Conservation (phyloP, 306 rosid species). For the Quercus cerris region DNA sequence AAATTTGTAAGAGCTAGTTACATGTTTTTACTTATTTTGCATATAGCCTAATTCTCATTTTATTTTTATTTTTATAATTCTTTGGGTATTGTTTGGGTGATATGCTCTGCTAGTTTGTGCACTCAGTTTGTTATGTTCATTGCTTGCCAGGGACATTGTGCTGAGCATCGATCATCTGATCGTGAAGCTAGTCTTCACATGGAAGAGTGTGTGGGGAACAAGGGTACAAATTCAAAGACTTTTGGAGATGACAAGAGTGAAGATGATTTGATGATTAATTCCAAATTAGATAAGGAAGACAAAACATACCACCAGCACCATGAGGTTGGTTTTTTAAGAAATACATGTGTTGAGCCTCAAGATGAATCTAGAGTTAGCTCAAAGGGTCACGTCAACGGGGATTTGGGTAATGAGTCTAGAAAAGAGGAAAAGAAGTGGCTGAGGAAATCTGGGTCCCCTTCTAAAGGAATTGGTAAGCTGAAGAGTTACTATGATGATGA, state of each 20-base stretch:
- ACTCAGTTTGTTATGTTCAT: constrained; percentile 12
- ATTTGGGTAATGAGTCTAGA: constrained; percentile 32
- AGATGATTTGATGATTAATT: constrained; percentile 23
- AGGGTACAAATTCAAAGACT: constrained; percentile 22
- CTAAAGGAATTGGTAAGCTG: constrained; percentile 35
- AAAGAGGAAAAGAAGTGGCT: constrained; percentile 35
- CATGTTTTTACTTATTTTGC: constrained; percentile 39
- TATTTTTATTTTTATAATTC: neutral
- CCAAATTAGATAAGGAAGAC: constrained; percentile 26
- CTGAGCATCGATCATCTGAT: neutral
- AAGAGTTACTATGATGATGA: constrained; percentile 33
- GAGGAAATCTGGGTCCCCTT: constrained; percentile 31
- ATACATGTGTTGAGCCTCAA: constrained; percentile 25
- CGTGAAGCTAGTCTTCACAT: neutral
- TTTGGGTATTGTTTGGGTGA: neutral
- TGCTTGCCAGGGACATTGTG: constrained; percentile 23
- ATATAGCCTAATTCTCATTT: constrained; percentile 10
- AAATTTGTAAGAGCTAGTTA: constrained; percentile 97
- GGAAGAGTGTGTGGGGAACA: constrained; percentile 12
- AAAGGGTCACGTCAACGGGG: constrained; percentile 43
- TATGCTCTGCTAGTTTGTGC: constrained; percentile 9
- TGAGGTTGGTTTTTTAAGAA: constrained; percentile 32
- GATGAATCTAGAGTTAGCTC: constrained; percentile 20
- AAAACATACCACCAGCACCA: constrained; percentile 7
- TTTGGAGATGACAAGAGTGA: constrained; percentile 10